Base-by-base conservation (phyloP, 2,329 filamentous ascomycete genomes). In the Xylaria sp. region DNA sequence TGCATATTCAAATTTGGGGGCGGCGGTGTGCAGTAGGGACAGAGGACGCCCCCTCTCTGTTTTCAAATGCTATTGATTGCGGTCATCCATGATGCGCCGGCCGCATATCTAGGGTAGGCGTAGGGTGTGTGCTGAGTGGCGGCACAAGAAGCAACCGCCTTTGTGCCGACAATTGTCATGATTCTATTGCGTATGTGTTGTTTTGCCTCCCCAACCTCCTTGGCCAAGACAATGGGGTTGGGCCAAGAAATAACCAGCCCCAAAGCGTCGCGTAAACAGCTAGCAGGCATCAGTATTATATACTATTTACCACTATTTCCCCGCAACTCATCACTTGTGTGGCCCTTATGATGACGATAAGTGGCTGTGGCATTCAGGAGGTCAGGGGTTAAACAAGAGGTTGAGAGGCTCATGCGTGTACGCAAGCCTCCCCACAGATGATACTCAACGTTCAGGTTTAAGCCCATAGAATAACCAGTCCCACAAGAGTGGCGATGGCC, bases 351-450 rank as follows among this genome's bases (percentile, higher is more conserved):
- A 59, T 19, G 48, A 51, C 38, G 57, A 51, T 46, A 48, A 11
- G 58, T 59, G 64, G 60, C 62, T 60, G 60, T 56, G 66, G 57
- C 63, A 51, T 63, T 67, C 62, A 68, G 67, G 65, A 64, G 62
- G 52, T 58, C 61, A 70, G 64, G 69, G 67, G 67, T 67, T 58
- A 54, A 35, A 62, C 63, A 47, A 48, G 43, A 40, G 37, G 27
- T 55, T 40, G 38, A 54, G 25, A 43, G 33, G 19, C 55, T 60
- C 27, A 60, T 58, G 52, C 46, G 40, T 48, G 17, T 52, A 60
- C 56, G 52, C 59, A 62, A 63, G 57, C 65, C 54, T 35, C 58
- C 61, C 66, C 65, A 60, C 66, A 58, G 58, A 61, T 35, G n/a
- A 57, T 23, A 40, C 37, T 64, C n/a, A 66, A 64, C 57, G 68